Evolutionary conservation across 2,329 filamentous ascomycete species (phyloP), one percentile per base, ranked within the genome.

Genomic region (Allantophomopsis lycopodina): DNA sequence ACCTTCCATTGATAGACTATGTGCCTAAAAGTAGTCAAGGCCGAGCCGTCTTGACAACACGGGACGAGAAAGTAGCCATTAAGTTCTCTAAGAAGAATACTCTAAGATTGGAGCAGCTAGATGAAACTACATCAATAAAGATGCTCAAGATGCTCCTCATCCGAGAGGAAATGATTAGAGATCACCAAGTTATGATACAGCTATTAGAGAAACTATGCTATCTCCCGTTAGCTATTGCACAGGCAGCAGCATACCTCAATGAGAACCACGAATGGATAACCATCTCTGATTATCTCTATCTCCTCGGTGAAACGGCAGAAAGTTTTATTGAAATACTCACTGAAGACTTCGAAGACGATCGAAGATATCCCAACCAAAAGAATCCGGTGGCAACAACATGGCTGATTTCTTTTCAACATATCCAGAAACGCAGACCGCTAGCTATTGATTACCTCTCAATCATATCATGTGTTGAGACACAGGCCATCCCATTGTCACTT

Each of bases 41-140:
- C 2, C 18, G 28, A 39, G 43, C 47, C 3, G 18, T 48, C 11
- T 46, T 46, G 18, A 48, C 46, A 10, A 46, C 46, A 34, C 41
- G 46, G 6, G 39, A 48, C 31, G 30, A 13, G 11, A 40, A 39
- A 16, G 33, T 36, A 5, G 43, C 35, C 5, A 23, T 32, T 12
- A 28, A 37, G 16, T 35, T 44, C 4, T 40, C 42, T 14, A 31
- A 15, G 21, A 36, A 36, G 28, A 23, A 43, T 20, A 37, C 39
- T 14, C 39, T 47, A 12, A 15, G n/a, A 7, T n/a, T 48, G 6
- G 4, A 17, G 7, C 23, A 37, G 36, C 28, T 48, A 16, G 17
- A 16, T 17, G 21, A 37, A 16, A 12, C 7, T 13, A 42, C 45
- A 21, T 35, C 46, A 11, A 35, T 31, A 15, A 20, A 40, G 15